A percentile compares a stretch with the other conserved stretches of the same genome.
phyloP scores from a whole-genome alignment of 441 rosid genomes.

The Breynia disticha region DNA sequence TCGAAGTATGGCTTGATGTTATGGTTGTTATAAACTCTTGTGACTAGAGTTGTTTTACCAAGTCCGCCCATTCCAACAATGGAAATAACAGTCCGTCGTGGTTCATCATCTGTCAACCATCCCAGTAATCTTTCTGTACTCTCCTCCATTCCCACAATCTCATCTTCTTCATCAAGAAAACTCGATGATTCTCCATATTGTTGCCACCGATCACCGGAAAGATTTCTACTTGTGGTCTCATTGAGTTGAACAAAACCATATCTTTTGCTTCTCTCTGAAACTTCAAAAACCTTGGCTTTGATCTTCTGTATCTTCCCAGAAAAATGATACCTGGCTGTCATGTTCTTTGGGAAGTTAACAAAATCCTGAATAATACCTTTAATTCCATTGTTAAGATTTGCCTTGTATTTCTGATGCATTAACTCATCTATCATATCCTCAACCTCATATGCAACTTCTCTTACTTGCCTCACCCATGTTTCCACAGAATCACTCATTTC shows the following conservation, averaged over 20 bases:
- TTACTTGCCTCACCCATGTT: conserved; percentile 46
- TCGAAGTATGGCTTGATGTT: conserved; percentile 10
- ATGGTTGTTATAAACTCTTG: conserved; percentile 12
- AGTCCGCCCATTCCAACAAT: conserved; percentile 25
- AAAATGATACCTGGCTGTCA: conserved; percentile 27
- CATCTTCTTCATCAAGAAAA: conserved; percentile 19
- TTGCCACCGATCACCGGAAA: conserved; percentile 3
- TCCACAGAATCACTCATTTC: conserved; percentile 28
- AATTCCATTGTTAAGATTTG: conserved; percentile 10
- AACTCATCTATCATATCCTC: conserved; percentile 50
- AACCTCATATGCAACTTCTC: conserved; percentile 36
- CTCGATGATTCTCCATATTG: conserved; percentile 15
- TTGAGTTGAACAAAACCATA: conserved; percentile 14
- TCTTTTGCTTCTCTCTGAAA: conserved; percentile 20
- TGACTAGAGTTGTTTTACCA: conserved; percentile 22
- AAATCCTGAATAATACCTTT: conserved; percentile 17
- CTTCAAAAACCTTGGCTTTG: conserved; percentile 13
- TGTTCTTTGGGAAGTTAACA: conserved; percentile 19
- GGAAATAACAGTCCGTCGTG: conserved; percentile 15
- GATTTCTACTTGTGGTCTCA: conserved; percentile 17
- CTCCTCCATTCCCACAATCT: conserved; percentile 24
- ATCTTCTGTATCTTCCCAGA: conserved; percentile 19
- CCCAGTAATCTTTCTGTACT: conserved; percentile 10
- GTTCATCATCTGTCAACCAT: conserved; percentile 14
- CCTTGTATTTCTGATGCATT: conserved; percentile 18